Percentiles rank a stretch among this genome's conserved stretches.
These are phyloP conservation scores for Adansonia madagascariensis DNA, from an alignment of 441 rosid genomes.

Conservation along the genomic window DNA sequence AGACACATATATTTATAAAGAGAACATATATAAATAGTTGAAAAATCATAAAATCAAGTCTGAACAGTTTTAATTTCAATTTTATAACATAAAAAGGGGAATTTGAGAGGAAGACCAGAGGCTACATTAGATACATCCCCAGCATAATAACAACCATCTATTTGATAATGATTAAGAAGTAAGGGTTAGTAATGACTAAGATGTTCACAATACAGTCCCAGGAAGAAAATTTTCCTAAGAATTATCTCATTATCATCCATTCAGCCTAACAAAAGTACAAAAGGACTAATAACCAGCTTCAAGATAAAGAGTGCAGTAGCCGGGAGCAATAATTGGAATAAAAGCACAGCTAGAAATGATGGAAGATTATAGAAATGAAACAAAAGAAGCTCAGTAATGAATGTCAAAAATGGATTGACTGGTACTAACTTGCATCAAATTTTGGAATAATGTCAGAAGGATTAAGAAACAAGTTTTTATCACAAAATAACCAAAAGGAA, in stretches of 20 bases:
- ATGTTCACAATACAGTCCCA: background rate
- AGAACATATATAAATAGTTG: background rate
- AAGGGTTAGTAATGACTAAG: background rate
- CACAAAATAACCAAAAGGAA: background rate
- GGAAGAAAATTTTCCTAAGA: background rate
- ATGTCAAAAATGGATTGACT: background rate
- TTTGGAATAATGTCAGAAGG: background rate
- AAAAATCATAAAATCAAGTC: constrained; percentile 4
- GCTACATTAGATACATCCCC: background rate
- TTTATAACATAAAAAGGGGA: background rate
- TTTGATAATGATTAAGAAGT: background rate
- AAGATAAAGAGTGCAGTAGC: background rate
- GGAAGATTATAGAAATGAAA: constrained; percentile 1
- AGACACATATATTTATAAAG: background rate
- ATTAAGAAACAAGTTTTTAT: background rate
- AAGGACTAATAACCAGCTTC: background rate
- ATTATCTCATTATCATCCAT: background rate
- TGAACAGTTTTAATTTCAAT: background rate
- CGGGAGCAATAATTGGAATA: background rate
- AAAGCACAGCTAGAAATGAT: constrained; percentile 1
- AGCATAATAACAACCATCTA: background rate
- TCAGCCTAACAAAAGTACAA: constrained; percentile 5
- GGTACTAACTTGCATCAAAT: background rate
- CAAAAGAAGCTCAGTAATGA: background rate
- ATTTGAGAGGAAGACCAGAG: background rate